phyloP scores from a whole-genome alignment of 2,329 filamentous ascomycete genomes.

The Dactylellina sp. region DNA sequence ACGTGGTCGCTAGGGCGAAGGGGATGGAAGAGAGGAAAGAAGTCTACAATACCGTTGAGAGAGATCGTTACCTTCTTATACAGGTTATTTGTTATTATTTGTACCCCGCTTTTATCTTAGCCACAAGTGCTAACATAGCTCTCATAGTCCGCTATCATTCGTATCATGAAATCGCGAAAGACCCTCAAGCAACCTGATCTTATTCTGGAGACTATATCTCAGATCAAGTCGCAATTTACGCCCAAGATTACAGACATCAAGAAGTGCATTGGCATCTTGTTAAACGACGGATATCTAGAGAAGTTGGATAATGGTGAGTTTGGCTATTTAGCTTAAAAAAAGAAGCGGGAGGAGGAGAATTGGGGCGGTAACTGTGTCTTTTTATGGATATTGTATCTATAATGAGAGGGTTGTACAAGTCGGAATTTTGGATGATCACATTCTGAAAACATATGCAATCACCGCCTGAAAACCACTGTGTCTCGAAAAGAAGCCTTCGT shows the following conservation, averaged over 20 bases:
- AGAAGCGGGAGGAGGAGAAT: too few relatives aligned
- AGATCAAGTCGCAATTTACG: slow-evolving; percentile 91
- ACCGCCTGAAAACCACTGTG: too few relatives aligned
- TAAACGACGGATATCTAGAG: slow-evolving; percentile 99
- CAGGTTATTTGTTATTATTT: slow-evolving; percentile 92
- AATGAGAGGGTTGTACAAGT: too few relatives aligned
- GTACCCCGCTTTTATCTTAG: neutral
- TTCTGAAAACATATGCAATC: too few relatives aligned
- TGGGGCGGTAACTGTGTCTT: too few relatives aligned
- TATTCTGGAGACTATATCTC: slow-evolving; percentile 92
- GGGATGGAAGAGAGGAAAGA: slow-evolving; percentile 96
- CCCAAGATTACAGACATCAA: slow-evolving; percentile 97
- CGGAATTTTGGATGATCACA: neutral
- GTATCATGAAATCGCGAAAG: slow-evolving; percentile 99
- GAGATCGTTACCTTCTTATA: slow-evolving; percentile 93
- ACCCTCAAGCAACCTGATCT: slow-evolving; percentile 97
- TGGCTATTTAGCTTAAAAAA: slow-evolving; percentile 78
- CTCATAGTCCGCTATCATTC: slow-evolving; percentile 90
- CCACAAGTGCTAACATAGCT: slow-evolving; percentile 59
- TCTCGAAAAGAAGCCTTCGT: too few relatives aligned
- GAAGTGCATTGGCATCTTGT: slow-evolving; percentile 97
- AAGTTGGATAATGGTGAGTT: slow-evolving; percentile 93
- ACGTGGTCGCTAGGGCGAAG: slow-evolving; percentile 93
- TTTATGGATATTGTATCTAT: too few relatives aligned
- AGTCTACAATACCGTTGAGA: slow-evolving; percentile 99